These are phyloP conservation scores for Globisporangium takayamanum DNA, from an alignment of 352 stramenopile genomes.

Conservation along the genomic window DNA sequence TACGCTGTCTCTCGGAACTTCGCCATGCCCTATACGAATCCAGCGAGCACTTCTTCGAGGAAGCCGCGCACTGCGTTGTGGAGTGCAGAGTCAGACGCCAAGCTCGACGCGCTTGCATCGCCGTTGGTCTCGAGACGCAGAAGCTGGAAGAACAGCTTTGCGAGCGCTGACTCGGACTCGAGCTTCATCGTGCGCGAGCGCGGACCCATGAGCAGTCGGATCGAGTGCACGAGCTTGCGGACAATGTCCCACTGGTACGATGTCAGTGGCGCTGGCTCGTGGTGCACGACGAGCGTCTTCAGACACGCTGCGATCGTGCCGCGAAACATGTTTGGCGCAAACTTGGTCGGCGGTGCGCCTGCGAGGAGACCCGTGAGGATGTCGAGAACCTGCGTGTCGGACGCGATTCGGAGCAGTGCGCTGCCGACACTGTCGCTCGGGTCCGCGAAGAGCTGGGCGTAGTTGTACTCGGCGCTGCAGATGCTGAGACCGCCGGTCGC, in stretches of 20 bases:
- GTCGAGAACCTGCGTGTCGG: constrained; percentile 58
- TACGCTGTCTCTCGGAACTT: constrained; percentile 49
- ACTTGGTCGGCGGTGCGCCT: too few relatives aligned
- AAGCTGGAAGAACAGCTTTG: constrained; percentile 53
- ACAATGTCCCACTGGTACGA: too few relatives aligned
- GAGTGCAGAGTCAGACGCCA: neutral
- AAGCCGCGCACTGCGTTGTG: constrained; percentile 16
- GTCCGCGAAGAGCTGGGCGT: constrained; percentile 50
- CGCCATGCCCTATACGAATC: constrained; percentile 39
- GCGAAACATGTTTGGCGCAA: too few relatives aligned
- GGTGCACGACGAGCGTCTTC: too few relatives aligned
- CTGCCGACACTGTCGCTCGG: constrained; percentile 38
- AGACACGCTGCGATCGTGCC: too few relatives aligned
- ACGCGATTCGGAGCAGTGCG: constrained; percentile 37
- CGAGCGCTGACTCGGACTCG: constrained; percentile 37
- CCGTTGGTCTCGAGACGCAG: constrained; percentile 21
- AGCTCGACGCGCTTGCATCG: neutral
- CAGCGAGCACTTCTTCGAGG: constrained; percentile 45
- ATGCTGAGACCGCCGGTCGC: constrained; percentile 35
- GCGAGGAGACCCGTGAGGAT: too few relatives aligned
- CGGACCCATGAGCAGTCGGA: constrained; percentile 33
- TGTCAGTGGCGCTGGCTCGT: too few relatives aligned
- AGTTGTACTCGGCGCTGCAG: constrained; percentile 50
- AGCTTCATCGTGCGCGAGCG: constrained; percentile 17
- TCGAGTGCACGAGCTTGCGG: constrained; percentile 60